Evolutionary conservation across 768 basidiomycete species (phyloP).

Genomic region (Rhizopogon vinicolor): DNA sequence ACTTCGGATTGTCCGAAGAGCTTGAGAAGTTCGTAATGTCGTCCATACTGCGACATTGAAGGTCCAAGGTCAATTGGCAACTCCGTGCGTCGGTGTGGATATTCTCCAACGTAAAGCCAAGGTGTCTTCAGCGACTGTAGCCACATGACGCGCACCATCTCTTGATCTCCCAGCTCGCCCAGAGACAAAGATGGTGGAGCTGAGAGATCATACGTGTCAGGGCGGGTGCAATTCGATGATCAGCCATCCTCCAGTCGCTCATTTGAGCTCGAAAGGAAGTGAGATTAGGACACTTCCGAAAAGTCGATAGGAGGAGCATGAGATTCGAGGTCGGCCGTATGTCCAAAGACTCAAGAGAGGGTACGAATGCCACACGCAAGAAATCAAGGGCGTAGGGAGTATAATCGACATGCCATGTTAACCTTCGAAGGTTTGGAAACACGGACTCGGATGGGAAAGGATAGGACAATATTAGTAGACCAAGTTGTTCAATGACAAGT

Average conservation of each 20-base stretch:
- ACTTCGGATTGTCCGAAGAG: not conserved
- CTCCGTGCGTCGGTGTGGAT: not conserved
- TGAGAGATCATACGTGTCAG: not conserved
- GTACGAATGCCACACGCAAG: constrained; percentile 20
- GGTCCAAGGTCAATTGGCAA: not conserved
- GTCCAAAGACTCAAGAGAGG: constrained; percentile 16
- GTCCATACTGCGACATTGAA: not conserved
- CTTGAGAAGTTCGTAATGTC: not conserved
- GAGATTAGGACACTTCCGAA: constrained; percentile 22
- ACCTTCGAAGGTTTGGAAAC: constrained; percentile 20
- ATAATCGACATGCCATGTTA: constrained; percentile 18
- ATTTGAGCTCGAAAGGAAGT: constrained; percentile 10
- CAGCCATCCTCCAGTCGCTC: not conserved
- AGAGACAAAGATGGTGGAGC: not conserved
- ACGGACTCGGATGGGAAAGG: constrained; percentile 12
- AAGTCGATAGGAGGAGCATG: constrained; percentile 12
- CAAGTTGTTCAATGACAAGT: constrained; percentile 7
- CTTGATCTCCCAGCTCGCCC: not conserved
- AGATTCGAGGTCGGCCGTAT: not conserved
- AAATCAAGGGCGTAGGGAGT: constrained; percentile 16
- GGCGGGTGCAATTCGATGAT: not conserved
- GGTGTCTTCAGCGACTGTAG: not conserved
- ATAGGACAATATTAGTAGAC: constrained; percentile 11
- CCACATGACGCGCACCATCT: not conserved
- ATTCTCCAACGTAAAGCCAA: not conserved